phyloP scores from a whole-genome alignment of 169 alveolate species.

The Eimeria acervulina region DNA sequence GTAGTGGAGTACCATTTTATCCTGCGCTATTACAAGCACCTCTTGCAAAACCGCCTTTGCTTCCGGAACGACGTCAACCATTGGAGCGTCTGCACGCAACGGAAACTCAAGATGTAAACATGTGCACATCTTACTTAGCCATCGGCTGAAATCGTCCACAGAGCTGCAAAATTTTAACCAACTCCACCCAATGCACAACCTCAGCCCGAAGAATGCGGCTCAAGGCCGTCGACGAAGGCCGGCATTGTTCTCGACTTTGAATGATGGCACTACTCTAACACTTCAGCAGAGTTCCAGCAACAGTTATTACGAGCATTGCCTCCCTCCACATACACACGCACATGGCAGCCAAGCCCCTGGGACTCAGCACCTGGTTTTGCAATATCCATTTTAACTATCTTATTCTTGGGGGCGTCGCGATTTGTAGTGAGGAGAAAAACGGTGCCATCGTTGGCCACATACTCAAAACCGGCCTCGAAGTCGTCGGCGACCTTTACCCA shows the following conservation, averaged over 20 bases:
- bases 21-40: conserved; percentile 19
- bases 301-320: background rate
- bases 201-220: background rate
- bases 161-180: background rate
- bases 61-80: conserved; percentile 63
- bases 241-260: background rate
- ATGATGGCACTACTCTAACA: background rate
- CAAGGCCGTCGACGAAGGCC: background rate
- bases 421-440: conserved; percentile 59
- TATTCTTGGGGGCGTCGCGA: conserved; percentile 74
- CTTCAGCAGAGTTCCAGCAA: background rate
- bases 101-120: background rate
- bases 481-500: conserved; percentile 39
- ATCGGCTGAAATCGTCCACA: background rate
- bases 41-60: conserved; percentile 17
- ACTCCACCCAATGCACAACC: background rate
- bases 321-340: too few species aligned
- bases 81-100: conserved; percentile 9
- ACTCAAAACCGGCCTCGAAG: conserved; percentile 65
- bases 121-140: background rate
- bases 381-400: conserved; percentile 21
- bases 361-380: conserved; percentile 12
- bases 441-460: conserved; percentile 65
- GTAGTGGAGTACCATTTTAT: conserved; percentile 66
- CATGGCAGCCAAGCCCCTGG: background rate